Conservation (phyloP, 2,329 filamentous ascomycete genomes). For the Beauveria sp. region DNA sequence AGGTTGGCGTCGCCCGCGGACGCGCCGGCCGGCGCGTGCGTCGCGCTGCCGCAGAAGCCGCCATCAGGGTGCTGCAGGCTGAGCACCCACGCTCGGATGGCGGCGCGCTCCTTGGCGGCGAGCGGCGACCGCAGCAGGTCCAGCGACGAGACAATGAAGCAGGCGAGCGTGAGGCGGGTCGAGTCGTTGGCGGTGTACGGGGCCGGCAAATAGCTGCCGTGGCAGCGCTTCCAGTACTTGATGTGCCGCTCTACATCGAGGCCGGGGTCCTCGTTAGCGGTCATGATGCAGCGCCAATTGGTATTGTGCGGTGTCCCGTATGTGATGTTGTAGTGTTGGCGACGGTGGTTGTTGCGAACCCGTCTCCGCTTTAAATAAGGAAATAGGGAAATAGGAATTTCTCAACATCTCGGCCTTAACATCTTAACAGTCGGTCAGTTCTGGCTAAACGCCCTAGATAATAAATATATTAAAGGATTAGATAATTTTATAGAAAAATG, state of each 20-base stretch:
- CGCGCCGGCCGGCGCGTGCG: slow-evolving; percentile 36
- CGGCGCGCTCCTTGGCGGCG: slow-evolving; percentile 33
- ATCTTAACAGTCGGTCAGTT: too few relatives aligned
- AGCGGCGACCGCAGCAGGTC: slow-evolving; percentile 66
- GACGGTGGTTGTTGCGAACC: background rate
- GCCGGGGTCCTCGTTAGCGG: slow-evolving; percentile 18
- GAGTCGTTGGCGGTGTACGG: slow-evolving; percentile 85
- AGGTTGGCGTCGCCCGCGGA: slow-evolving; percentile 56
- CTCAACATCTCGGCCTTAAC: too few relatives aligned
- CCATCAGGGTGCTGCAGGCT: slow-evolving; percentile 76
- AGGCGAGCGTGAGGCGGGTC: slow-evolving; percentile 81
- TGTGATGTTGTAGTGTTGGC: background rate
- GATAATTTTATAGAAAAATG: too few relatives aligned
- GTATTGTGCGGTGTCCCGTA: background rate
- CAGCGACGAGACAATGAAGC: slow-evolving; percentile 79
- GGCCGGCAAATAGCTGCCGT: slow-evolving; percentile 71
- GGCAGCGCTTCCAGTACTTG: slow-evolving; percentile 88
- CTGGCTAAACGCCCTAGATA: too few relatives aligned
- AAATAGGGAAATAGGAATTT: too few relatives aligned
- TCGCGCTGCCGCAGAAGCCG: slow-evolving; percentile 83
- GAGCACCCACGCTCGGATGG: slow-evolving; percentile 70
- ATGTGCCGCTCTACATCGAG: slow-evolving; percentile 63
- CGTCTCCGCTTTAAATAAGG: too few relatives aligned
- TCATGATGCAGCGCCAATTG: background rate
- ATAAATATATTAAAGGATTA: too few relatives aligned